phyloP scores from a whole-genome alignment of 306 rosid species.

The Neltuma alba region DNA sequence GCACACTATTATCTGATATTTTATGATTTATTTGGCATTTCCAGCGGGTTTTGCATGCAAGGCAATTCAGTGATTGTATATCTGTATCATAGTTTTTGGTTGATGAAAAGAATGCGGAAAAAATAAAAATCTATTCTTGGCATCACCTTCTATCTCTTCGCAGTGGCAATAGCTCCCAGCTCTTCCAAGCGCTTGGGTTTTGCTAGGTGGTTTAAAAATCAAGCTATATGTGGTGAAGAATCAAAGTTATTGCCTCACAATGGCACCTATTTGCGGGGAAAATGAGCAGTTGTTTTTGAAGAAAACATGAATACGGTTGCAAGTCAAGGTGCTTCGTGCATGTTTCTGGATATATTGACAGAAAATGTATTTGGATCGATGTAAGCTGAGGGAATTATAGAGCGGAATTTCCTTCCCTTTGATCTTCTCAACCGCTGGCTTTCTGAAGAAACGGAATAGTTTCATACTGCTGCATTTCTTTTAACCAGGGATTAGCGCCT shows the following conservation, averaged over 20 bases:
- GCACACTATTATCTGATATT: slow-evolving; percentile 52
- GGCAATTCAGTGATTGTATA: slow-evolving; percentile 54
- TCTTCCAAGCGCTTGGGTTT: slow-evolving; percentile 34
- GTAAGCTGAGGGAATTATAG: slow-evolving; percentile 13
- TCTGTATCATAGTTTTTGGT: slow-evolving; percentile 57
- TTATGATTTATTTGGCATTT: slow-evolving; percentile 51
- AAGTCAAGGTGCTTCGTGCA: slow-evolving; percentile 16
- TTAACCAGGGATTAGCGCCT: background rate
- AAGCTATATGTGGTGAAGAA: slow-evolving; percentile 26
- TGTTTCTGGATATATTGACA: slow-evolving; percentile 25
- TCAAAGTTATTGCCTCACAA: slow-evolving; percentile 22
- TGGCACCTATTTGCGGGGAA: background rate
- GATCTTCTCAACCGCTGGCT: background rate
- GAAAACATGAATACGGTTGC: slow-evolving; percentile 2
- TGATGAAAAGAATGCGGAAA: slow-evolving; percentile 48
- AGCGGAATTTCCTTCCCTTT: slow-evolving; percentile 5
- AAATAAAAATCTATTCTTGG: slow-evolving; percentile 24
- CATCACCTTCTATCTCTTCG: slow-evolving; percentile 29
- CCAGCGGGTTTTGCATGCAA: slow-evolving; percentile 45
- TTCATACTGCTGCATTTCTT: background rate
- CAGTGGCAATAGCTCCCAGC: slow-evolving; percentile 17
- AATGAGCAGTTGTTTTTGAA: background rate
- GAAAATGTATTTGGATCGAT: slow-evolving; percentile 10
- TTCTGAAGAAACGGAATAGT: background rate
- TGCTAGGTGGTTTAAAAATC: slow-evolving; percentile 28